Base-by-base conservation (phyloP, 371 early-diverging fungal genomes). In the Syncephalastrum racemosum region DNA sequence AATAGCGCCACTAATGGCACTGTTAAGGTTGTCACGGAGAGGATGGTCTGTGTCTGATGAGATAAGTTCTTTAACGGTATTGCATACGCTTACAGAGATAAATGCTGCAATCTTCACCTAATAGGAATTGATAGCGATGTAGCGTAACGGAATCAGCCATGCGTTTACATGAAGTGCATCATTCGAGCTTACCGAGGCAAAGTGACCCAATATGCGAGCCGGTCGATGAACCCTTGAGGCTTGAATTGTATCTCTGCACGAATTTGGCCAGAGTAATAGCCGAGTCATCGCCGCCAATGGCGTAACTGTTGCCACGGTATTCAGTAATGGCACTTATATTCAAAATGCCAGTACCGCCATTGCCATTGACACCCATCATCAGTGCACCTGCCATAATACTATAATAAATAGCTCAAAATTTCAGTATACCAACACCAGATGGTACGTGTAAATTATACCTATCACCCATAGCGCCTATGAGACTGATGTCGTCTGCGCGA, bases 221-320 rank as follows among this genome's bases (percentile, higher is more conserved):
- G 6, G 55, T 13, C 14, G 77, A 68, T 24, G 66, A 53, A 13
- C 80, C 80, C 44, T 48, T 59, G 4, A 77, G 22, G 10, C 46
- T 50, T 0, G 71, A 55, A 27, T 63, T 68, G 58, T 71, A 80
- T 49, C 69, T 55, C 41, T 73, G 67, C 22, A 77, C 45, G 43
- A 68, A 64, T 22, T 70, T 75, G 2, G 77, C 68, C 15, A 80
- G 22, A 4, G 75, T 74, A 1, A 67, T 42, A 4, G 77, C 75
- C 51, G 55, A 58, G 15, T 40, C 23, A 42, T 80, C 73, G 15
- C 80, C 80, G 50, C 80, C 80, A 22, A 66, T 66, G 25, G 65
- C 63, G 53, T 66, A 80, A 46, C 75, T 75, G n/a, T 77, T 48
- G 8, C 77, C 77, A 56, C 80, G 71, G 31, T 67, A 72, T 55